phyloP scores from a whole-genome alignment of 192 early-diverging fungal genomes.

The Coemansia nantahalensis region DNA sequence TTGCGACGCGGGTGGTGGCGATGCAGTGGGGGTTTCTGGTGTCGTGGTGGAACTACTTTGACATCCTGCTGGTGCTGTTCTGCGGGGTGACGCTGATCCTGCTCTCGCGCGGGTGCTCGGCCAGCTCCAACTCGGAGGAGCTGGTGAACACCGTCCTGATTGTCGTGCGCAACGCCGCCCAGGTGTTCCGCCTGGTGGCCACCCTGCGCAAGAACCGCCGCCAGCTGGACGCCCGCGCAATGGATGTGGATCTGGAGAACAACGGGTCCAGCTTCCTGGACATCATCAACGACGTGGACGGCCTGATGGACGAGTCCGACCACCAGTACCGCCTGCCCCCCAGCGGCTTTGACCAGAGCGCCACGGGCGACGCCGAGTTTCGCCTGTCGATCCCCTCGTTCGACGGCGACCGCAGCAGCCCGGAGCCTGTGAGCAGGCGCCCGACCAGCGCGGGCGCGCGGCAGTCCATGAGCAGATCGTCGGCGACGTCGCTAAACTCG shows the following conservation, averaged over 20 bases:
- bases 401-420: constrained; percentile 5
- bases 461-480: constrained; percentile 38
- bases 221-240: constrained; percentile 27
- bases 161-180: constrained; percentile 70
- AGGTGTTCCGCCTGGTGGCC: constrained; percentile 64
- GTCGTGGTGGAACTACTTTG: constrained; percentile 72
- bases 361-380: constrained; percentile 26
- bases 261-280: constrained; percentile 30
- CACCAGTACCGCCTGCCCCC: constrained; percentile 26
- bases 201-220: constrained; percentile 61
- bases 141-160: constrained; percentile 69
- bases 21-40: constrained; percentile 53
- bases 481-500: constrained; percentile 32
- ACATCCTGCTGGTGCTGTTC: constrained; percentile 65
- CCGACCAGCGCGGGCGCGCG: constrained; percentile 2
- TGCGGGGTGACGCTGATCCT: constrained; percentile 69
- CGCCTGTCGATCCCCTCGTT: constrained; percentile 47
- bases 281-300: constrained; percentile 44
- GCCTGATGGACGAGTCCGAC: constrained; percentile 15
- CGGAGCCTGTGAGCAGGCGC: constrained; percentile 4
- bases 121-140: constrained; percentile 61
- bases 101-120: constrained; percentile 65
- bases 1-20: constrained; percentile 62
- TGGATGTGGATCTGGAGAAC: constrained; percentile 32
- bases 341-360: too few relatives aligned